Evolutionary conservation across 306 rosid species (phyloP).

Genomic region (Quercus suber): DNA sequence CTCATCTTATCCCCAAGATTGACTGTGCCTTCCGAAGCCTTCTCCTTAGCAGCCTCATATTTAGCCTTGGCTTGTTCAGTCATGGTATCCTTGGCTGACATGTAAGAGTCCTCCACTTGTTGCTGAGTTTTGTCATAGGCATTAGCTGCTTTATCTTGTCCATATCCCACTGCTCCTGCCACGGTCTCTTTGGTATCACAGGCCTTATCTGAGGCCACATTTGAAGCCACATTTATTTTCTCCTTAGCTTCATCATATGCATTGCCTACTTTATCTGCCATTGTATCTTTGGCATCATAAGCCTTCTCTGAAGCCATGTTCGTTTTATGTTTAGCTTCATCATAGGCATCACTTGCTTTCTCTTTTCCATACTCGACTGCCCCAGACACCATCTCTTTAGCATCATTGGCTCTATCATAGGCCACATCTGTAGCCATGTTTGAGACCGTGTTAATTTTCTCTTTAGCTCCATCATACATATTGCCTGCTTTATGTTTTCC

Average conservation of each 20-base stretch:
- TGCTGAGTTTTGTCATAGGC: constrained; percentile 27
- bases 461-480: too few species aligned
- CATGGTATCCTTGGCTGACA: constrained; percentile 25
- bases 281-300: too few species aligned
- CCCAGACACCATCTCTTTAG: too few species aligned
- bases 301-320: too few species aligned
- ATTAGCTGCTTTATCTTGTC: constrained; percentile 8
- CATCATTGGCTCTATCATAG: too few species aligned
- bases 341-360: too few species aligned
- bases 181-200: constrained; percentile 17
- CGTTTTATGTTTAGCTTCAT: too few species aligned
- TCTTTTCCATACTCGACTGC: too few species aligned
- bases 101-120: constrained; percentile 24
- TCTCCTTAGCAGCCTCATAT: constrained; percentile 64
- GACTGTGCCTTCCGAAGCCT: constrained; percentile 47
- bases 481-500: not conserved
- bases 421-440: too few species aligned
- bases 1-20: constrained; percentile 57
- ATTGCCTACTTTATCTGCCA: constrained; percentile 15
- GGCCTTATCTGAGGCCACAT: constrained; percentile 19
- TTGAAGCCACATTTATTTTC: constrained; percentile 6
- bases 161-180: constrained; percentile 10
- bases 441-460: too few species aligned
- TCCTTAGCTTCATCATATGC: constrained; percentile 14
- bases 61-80: constrained; percentile 28